These are phyloP conservation scores for Dipodascus albidus DNA, from an alignment of 805 yeast species.

Conservation along the genomic window DNA sequence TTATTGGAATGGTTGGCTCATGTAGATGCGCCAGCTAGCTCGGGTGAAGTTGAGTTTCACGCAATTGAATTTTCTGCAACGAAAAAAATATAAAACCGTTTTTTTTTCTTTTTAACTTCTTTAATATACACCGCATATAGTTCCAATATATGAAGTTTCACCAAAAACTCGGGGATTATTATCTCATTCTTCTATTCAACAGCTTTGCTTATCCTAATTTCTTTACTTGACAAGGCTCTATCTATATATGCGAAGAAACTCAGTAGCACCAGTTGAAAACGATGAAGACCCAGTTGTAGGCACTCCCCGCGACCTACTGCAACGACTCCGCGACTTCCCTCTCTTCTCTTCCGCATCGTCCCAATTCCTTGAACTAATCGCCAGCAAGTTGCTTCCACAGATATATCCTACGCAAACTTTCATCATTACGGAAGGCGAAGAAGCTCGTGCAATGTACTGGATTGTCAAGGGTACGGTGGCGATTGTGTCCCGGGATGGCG, in stretches of 20 bases:
- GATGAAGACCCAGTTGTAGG: neutral
- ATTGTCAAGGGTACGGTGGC: constrained; percentile 62
- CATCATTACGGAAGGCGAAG: constrained; percentile 61
- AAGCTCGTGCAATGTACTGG: constrained; percentile 71
- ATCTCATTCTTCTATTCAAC: too few relatives aligned
- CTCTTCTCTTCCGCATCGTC: constrained; percentile 58
- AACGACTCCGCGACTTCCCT: constrained; percentile 45
- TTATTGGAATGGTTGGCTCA: neutral
- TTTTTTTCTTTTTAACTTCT: neutral
- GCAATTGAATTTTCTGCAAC: neutral
- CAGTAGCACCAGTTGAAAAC: neutral
- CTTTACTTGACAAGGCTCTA: too few relatives aligned
- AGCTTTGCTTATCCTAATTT: neutral
- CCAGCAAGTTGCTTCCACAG: constrained; percentile 44
- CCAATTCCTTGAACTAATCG: constrained; percentile 48
- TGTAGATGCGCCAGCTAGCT: neutral
- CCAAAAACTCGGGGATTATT: neutral
- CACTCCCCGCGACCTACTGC: constrained; percentile 45
- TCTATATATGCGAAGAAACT: neutral
- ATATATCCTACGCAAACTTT: constrained; percentile 59
- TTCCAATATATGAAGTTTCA: neutral
- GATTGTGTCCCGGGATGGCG: constrained; percentile 72
- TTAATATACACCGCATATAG: neutral
- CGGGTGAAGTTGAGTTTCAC: too few relatives aligned
- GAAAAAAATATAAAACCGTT: neutral